These are phyloP conservation scores for Tephrocybe sp. DNA, from an alignment of 768 basidiomycete genomes.

Conservation along the genomic window DNA sequence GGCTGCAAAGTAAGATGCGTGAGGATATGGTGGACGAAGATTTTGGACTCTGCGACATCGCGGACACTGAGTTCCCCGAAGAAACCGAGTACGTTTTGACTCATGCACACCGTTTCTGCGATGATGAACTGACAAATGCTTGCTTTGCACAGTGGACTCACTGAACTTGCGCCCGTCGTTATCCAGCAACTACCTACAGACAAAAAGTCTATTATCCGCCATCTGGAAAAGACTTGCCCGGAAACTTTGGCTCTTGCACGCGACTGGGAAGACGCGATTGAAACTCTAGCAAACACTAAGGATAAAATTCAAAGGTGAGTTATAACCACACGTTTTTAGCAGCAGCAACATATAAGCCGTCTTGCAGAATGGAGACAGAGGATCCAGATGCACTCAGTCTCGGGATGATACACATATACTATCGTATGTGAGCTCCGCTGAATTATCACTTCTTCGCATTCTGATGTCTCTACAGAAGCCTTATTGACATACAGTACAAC, in stretches of 20 bases:
- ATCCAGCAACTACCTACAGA: conserved; percentile 49
- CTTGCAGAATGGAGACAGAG: conserved; percentile 45
- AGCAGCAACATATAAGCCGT: not conserved
- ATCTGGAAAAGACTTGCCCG: conserved; percentile 74
- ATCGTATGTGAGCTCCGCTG: conserved; percentile 59
- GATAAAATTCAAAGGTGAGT: conserved; percentile 57
- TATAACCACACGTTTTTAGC: not conserved
- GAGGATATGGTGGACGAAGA: conserved; percentile 76
- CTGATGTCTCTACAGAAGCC: conserved; percentile 56
- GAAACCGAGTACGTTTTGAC: conserved; percentile 32
- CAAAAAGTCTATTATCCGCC: conserved; percentile 57
- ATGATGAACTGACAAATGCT: not conserved
- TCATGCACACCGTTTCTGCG: not conserved
- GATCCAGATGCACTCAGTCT: conserved; percentile 54
- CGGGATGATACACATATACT: conserved; percentile 82
- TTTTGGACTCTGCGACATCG: conserved; percentile 74
- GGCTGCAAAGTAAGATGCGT: conserved; percentile 74
- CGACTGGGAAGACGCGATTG: conserved; percentile 78
- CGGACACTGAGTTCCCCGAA: conserved; percentile 35
- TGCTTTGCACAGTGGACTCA: conserved; percentile 30
- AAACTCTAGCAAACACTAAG: conserved; percentile 50
- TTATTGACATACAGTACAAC: conserved; percentile 87
- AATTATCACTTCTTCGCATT: not conserved
- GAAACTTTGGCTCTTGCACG: conserved; percentile 79
- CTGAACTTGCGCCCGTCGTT: conserved; percentile 36